Conservation (phyloP, 768 basidiomycete species). For the Crassisporium funariophilum region DNA sequence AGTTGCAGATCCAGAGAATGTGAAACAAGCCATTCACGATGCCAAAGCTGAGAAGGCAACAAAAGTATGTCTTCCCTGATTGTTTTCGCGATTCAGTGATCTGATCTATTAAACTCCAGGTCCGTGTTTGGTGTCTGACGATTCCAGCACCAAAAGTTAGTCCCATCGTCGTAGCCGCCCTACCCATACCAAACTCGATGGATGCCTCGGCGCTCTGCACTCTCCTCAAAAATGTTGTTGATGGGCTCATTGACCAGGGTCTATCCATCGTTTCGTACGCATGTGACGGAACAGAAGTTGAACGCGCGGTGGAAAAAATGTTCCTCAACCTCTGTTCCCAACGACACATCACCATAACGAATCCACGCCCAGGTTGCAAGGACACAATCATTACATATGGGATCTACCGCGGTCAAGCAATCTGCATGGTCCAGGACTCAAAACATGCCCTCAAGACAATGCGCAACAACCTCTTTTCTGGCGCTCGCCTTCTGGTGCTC, state of each 20-base stretch:
- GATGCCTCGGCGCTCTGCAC: conserved; percentile 18
- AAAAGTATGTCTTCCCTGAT: conserved; percentile 7
- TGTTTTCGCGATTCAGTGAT: neutral
- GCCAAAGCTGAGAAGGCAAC: conserved; percentile 11
- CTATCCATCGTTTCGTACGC: conserved; percentile 34
- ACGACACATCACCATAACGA: conserved; percentile 1
- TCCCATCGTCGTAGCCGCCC: conserved; percentile 36
- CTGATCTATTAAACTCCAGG: conserved; percentile 21
- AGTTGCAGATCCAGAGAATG: conserved; percentile 21
- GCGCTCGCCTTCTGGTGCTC: conserved; percentile 28
- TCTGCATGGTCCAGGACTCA: conserved; percentile 37
- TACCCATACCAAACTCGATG: conserved; percentile 25
- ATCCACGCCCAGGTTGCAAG: neutral
- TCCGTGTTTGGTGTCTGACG: conserved; percentile 33
- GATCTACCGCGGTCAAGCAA: conserved; percentile 15
- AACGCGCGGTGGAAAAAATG: conserved; percentile 26
- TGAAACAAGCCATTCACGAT: conserved; percentile 11
- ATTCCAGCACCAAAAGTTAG: conserved; percentile 34
- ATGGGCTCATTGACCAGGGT: conserved; percentile 21
- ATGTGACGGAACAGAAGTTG: conserved; percentile 35
- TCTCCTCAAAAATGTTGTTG: conserved; percentile 16
- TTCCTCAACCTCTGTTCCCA: conserved; percentile 9
- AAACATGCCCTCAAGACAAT: conserved; percentile 38
- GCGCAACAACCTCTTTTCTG: conserved; percentile 36
- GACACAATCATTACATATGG: conserved; percentile 11